phyloP scores from a whole-genome alignment of 106 monocot species.

The Dendrobium huoshanense region DNA sequence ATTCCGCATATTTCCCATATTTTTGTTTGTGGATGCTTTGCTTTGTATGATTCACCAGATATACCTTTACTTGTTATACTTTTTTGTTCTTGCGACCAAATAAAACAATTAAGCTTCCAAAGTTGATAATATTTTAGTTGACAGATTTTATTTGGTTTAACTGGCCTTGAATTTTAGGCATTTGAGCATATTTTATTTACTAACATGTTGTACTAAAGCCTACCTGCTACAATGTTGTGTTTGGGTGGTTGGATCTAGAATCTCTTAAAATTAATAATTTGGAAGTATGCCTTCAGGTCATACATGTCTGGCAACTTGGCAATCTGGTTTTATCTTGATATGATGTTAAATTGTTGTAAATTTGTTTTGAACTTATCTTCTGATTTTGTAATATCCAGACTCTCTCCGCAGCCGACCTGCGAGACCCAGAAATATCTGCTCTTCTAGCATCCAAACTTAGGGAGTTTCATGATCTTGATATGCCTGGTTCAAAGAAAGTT shows the following conservation, averaged over 20 bases:
- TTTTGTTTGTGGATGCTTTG: too few relatives aligned
- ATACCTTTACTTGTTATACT: too few relatives aligned
- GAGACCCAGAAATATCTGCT: constrained; percentile 61
- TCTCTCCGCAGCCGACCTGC: constrained; percentile 60
- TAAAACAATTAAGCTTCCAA: not conserved
- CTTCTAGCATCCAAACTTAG: constrained; percentile 63
- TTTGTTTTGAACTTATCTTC: not conserved
- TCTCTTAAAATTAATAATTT: not conserved
- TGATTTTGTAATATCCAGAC: constrained; percentile 38
- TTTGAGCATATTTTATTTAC: not conserved
- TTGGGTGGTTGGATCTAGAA: not conserved
- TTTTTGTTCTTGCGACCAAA: not conserved
- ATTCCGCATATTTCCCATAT: too few relatives aligned
- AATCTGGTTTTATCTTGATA: too few relatives aligned
- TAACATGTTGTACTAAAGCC: not conserved
- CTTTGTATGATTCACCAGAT: too few relatives aligned
- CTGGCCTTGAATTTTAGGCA: not conserved
- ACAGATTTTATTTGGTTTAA: not conserved
- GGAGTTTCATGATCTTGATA: constrained; percentile 70
- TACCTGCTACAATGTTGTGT: not conserved
- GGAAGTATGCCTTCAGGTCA: not conserved
- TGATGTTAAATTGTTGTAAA: not conserved
- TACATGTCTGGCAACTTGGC: not conserved
- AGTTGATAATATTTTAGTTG: not conserved
- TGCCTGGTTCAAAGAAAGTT: constrained; percentile 50